Conservation (phyloP, 805 yeast species). For the Candida pseudoglaebosa region DNA sequence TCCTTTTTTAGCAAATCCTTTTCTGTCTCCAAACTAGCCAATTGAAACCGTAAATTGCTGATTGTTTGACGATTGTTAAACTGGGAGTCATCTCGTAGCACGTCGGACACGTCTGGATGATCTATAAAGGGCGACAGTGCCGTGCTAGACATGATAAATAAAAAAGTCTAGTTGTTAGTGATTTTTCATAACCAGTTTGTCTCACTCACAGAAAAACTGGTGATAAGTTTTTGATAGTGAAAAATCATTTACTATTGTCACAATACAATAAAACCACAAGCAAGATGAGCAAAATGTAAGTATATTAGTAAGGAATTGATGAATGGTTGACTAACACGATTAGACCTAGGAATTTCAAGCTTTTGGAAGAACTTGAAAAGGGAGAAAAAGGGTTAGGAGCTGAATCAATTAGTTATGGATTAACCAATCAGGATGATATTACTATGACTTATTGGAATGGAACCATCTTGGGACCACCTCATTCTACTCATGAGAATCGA, state of each 20-base stretch:
- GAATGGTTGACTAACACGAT: constrained; percentile 13
- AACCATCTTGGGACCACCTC: constrained; percentile 96
- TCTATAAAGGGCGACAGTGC: constrained; percentile 24
- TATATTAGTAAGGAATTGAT: no score
- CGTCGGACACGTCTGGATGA: constrained; percentile 12
- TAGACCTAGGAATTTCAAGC: constrained; percentile 90
- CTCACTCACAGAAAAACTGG: no score
- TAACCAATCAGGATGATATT: constrained; percentile 85
- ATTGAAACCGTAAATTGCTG: constrained; percentile 29
- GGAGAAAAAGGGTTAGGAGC: constrained; percentile 98
- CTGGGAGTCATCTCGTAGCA: constrained; percentile 12
- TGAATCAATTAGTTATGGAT: constrained; percentile 93
- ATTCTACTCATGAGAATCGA: constrained; percentile 81
- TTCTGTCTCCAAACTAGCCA: constrained; percentile 29
- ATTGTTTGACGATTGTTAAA: constrained; percentile 16
- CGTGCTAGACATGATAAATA: background rate
- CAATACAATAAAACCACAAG: no score
- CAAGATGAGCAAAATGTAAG: background rate
- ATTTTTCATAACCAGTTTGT: background rate
- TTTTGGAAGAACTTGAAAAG: constrained; percentile 93
- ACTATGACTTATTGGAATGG: constrained; percentile 97
- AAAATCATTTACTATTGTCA: background rate
- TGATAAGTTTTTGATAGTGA: background rate
- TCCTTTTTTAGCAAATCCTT: constrained; percentile 27
- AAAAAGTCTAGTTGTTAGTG: no score